phyloP scores from a whole-genome alignment of 2,329 filamentous ascomycete species.

The Fusarium secorum region DNA sequence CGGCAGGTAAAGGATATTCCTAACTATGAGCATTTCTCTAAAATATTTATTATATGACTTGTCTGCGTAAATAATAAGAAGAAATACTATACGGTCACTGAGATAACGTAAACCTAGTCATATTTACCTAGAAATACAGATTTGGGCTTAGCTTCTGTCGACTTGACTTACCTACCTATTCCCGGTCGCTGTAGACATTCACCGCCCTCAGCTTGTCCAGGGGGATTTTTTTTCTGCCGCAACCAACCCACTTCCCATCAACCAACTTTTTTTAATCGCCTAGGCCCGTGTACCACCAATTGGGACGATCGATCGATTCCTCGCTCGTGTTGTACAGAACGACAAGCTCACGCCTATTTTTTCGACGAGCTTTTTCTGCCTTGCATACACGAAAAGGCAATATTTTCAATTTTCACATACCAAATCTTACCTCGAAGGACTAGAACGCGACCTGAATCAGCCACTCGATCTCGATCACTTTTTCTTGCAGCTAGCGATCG shows the following conservation, averaged over 20 bases:
- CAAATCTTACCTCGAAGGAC: neutral
- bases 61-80: neutral
- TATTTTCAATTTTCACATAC: neutral
- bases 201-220: conserved; percentile 35
- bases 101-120: neutral
- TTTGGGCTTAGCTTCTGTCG: neutral
- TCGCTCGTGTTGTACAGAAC: conserved; percentile 26
- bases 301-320: conserved; percentile 35
- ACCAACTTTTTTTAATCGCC: conserved; percentile 38
- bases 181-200: neutral
- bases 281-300: conserved; percentile 31
- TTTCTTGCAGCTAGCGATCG: conserved; percentile 19
- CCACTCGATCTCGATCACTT: conserved; percentile 25
- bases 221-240: conserved; percentile 43
- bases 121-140: neutral
- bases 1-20: neutral
- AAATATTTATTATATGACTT: no score
- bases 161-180: neutral
- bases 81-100: neutral
- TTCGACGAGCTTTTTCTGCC: neutral
- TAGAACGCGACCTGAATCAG: neutral
- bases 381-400: neutral
- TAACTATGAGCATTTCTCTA: neutral
- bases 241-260: conserved; percentile 37
- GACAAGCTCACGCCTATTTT: conserved; percentile 6